Evolutionary conservation across 1,284 basidiomycete genomes (phyloP), one percentile per base, ranked within the genome.

Genomic region (Malassezia caprae): DNA sequence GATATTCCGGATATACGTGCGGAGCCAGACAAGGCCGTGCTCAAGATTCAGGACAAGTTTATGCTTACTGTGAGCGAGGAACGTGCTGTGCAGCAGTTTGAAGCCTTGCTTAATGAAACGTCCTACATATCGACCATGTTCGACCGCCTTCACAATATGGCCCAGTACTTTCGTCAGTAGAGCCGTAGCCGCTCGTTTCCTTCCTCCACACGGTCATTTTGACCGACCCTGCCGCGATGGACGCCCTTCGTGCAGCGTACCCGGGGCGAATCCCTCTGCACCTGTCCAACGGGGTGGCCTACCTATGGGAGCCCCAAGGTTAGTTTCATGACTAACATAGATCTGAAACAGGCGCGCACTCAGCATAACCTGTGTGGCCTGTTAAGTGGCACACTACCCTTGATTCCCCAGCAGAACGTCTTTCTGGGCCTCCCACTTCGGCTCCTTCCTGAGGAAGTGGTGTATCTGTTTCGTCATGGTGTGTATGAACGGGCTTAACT

Each of bases 1-100:
- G 91, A 94, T 65, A 94, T 99, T 26, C 91, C 91, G 11, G 93
- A 98, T 71, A 96, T 99, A 78, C 88, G 90, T 71, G 84, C 80
- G 0, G 81, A 82, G 63, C 81, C 81, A 3, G 81, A 82, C 64
- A 81, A 81, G 68, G 81, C 80, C 0, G 81, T 82, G 12, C 76
- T 78, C 63, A 82, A 82, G 76, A 85, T 98, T 15, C 88, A 96
- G 70, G 93, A 96, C 65, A 98, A 96, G 77, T 99, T 99, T 76
- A 81, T 89, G 66, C 78, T 96, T 50, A 88, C 94, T 72, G 78
- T 96, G 27, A 59, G 48, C 31, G 96, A 75, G 51, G 68, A 64
- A 23, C 69, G 75, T 70, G 94, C 94, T 7, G 91, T 96, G 76
- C 88, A 91, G 76, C 88, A 93, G 73, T 96, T 98, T 67, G 91